Evolutionary conservation across 768 basidiomycete species (phyloP).

Genomic region (Pleurotus ostreatus): DNA sequence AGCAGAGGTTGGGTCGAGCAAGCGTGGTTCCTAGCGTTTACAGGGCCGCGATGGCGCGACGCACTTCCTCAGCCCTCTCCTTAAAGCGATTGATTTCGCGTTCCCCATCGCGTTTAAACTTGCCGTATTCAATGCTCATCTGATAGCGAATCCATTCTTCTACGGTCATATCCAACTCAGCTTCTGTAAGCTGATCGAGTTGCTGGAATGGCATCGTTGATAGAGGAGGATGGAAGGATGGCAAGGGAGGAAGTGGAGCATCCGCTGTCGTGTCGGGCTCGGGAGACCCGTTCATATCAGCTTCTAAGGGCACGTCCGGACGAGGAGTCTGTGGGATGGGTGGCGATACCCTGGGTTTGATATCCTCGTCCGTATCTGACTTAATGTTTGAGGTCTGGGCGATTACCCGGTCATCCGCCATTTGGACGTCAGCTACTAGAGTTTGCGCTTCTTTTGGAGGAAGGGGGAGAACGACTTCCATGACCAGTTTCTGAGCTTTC

Average conservation of each 20-base stretch:
- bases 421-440: not conserved
- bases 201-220: slow-evolving; percentile 43
- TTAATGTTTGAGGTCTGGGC: slow-evolving; percentile 16
- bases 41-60: slow-evolving; percentile 30
- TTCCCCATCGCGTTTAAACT: slow-evolving; percentile 48
- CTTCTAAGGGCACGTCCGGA: not conserved
- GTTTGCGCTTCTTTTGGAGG: not conserved
- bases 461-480: slow-evolving; percentile 3
- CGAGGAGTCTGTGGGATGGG: slow-evolving; percentile 7
- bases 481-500: slow-evolving; percentile 1
- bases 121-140: slow-evolving; percentile 64
- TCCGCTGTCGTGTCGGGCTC: slow-evolving; percentile 6
- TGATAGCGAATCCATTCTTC: slow-evolving; percentile 83
- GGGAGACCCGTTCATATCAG: not conserved
- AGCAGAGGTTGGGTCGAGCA: no score
- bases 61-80: slow-evolving; percentile 35
- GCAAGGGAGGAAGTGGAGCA: slow-evolving; percentile 11
- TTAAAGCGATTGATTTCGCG: slow-evolving; percentile 46
- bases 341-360: not conserved
- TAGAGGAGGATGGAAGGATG: slow-evolving; percentile 32
- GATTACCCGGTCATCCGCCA: slow-evolving; percentile 25
- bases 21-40: not conserved
- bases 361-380: not conserved
- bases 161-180: slow-evolving; percentile 73
- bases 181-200: slow-evolving; percentile 47